Evolutionary conservation across 768 basidiomycete species (phyloP).

Genomic region (Xerocomus brunneocitrinus): DNA sequence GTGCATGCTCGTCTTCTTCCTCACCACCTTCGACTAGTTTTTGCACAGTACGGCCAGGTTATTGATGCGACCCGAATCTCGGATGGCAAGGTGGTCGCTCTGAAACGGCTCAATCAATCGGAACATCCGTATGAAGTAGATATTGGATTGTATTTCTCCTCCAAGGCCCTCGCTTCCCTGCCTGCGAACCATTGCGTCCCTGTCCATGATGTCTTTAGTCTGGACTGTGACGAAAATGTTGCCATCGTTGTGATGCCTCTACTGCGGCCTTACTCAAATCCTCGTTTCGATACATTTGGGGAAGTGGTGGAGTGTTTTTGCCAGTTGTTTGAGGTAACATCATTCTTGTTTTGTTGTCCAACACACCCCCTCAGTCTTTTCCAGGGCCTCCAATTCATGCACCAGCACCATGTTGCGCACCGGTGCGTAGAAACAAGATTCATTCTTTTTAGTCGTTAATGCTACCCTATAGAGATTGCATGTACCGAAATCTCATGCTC

Average conservation of each 20-base stretch:
- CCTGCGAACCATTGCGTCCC: constrained; percentile 26
- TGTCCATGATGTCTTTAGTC: constrained; percentile 16
- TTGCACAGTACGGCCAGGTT: not conserved
- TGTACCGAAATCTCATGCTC: constrained; percentile 32
- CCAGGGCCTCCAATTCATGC: constrained; percentile 27
- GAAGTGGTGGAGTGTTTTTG: constrained; percentile 32
- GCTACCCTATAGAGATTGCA: constrained; percentile 22
- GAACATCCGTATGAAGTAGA: not conserved
- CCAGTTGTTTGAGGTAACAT: constrained; percentile 28
- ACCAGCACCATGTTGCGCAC: constrained; percentile 19
- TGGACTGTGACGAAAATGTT: not conserved
- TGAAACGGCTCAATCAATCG: not conserved
- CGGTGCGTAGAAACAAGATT: not conserved
- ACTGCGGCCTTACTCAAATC: constrained; percentile 23
- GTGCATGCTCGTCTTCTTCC: not conserved
- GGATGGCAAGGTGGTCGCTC: not conserved
- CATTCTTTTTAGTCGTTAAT: not conserved
- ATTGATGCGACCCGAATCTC: constrained; percentile 14
- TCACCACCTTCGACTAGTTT: not conserved
- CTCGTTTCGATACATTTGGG: constrained; percentile 29
- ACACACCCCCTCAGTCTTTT: not conserved
- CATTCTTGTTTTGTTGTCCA: not conserved
- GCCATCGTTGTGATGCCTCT: constrained; percentile 31
- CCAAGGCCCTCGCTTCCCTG: not conserved
- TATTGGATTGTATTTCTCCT: constrained; percentile 11